Evolutionary conservation across 352 stramenopile genomes (phyloP), one percentile per base, ranked within the genome.

Genomic region (Pythium periplocum): DNA sequence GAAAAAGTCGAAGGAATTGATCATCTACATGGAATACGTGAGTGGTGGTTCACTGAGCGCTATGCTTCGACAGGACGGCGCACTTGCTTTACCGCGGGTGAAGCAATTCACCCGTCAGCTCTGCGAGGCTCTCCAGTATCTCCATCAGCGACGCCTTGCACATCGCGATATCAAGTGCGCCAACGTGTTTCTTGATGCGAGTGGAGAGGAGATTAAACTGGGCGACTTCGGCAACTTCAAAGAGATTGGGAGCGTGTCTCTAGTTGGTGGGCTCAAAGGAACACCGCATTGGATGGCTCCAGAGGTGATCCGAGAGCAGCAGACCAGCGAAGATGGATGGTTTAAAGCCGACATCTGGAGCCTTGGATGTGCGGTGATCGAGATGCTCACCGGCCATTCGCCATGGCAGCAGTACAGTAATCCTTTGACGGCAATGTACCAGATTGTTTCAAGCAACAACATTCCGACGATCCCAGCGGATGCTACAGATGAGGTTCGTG

Each of bases 281-380:
- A 97, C 90, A 2, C 85, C 87, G 1, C 86, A 93, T 36, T 97
- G 88, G 88, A 97, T 97, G 87, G 90, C 90, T 1, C 90, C 89
- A 1, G 90, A 97, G 46, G 80, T 97, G 8, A 96, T 96, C 45
- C 62, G 73, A 26, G 72, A 83, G 45, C 59, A 84, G 56, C 61
- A 77, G 2, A 70, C 56, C 4, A 77, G 53, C 46, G 64, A 80
- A 34, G 76, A 87, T 43, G 71, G 78, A 17, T 96, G 89, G 89
- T 86, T 92, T 53, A 78, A 86, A 48, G 91, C 91, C 10, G 93
- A 98, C 42, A 78, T 98, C 7, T 98, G 93, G 93, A 96, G 85
- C 61, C 62, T 98, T 4, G 93, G 93, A 5, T 98, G 92, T 61
- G 87, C 87, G 1, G 63, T 97, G 10, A 71, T 98, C 37, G 92